A percentile compares a stretch with the other conserved stretches of the same genome.
phyloP scores from a whole-genome alignment of 306 rosid species.

The Castanospermum australe region DNA sequence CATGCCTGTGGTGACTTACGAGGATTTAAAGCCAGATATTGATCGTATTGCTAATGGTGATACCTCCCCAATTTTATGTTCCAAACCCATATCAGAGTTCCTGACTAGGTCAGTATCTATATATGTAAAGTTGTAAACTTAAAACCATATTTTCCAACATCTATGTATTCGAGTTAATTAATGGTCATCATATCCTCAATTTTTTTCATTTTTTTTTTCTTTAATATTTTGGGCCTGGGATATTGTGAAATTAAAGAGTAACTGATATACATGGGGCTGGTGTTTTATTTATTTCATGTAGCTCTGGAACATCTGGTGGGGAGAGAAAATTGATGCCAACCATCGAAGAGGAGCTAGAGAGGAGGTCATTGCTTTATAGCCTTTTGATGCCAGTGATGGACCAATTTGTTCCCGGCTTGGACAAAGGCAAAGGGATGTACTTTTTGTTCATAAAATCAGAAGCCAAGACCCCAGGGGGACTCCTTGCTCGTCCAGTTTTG shows the following conservation, averaged over 20 bases:
- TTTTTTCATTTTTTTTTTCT: background rate
- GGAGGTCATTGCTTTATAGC: slow-evolving; percentile 47
- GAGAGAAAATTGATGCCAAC: slow-evolving; percentile 69
- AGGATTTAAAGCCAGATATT: slow-evolving; percentile 52
- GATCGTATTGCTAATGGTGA: slow-evolving; percentile 69
- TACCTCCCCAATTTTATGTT: slow-evolving; percentile 52
- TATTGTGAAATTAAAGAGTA: background rate
- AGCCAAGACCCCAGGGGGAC: slow-evolving; percentile 53
- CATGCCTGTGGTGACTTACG: slow-evolving; percentile 58
- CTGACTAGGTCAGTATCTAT: slow-evolving; percentile 51
- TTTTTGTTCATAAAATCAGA: slow-evolving; percentile 50
- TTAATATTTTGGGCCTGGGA: too few relatives aligned
- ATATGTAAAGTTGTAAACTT: background rate
- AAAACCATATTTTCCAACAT: background rate
- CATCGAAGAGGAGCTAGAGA: slow-evolving; percentile 49
- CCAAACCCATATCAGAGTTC: slow-evolving; percentile 64
- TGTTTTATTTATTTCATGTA: background rate
- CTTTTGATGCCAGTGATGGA: slow-evolving; percentile 58
- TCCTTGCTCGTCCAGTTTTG: slow-evolving; percentile 51
- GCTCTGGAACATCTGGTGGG: slow-evolving; percentile 69
- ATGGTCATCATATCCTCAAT: too few relatives aligned
- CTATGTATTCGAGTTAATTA: too few relatives aligned
- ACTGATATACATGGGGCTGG: background rate
- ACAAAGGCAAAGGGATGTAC: slow-evolving; percentile 65
- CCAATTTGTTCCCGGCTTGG: slow-evolving; percentile 48